Evolutionary conservation across 2,329 filamentous ascomycete genomes (phyloP), one percentile per base, ranked within the genome.

Genomic region (Colletotrichum theobromicola): DNA sequence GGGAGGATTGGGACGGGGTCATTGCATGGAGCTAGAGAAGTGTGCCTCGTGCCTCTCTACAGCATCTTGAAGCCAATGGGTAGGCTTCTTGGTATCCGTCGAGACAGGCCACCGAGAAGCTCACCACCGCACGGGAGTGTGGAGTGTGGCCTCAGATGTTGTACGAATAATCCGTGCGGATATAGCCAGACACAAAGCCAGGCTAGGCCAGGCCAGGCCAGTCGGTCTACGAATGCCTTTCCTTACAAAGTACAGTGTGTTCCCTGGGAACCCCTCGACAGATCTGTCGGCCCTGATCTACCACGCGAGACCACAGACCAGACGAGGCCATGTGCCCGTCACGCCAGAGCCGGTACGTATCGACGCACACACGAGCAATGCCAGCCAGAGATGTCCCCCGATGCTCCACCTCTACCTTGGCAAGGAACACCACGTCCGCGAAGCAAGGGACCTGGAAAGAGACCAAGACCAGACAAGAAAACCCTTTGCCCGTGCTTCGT

Each of bases 241-340:
- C 28, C 26, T 30, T 28, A 58, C 53, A 16, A 26, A 57, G 24
- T 58, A 58, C 26, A 60, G 26, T n/a, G 12, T 24, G 50, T 30
- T 30, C 16, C 42, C 34, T 67, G 26, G 50, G 65, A 60, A 30
- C 24, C 55, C 66, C 66, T 68, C 35, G 69, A 67, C 68, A 58
- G 42, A 74, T 74, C 57, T 74, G 37, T 72, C 46, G 68, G 72
- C 57, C 62, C 55, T 74, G 68, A 58, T 74, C 62, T 67, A 72
- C 72, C 68, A 74, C 68, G 72, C 57, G 68, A 74, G 72, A 63
- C 62, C 72, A 72, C 57, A 55, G 68, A 74, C 72, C 62, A 71
- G 68, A 67, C 64, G 62, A 72, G 57, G 37, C 72, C 68, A 74
- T 74, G 72, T 74, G 62, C 68, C 67, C 67, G 61, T 74, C 61